Percentiles rank a stretch among this genome's conserved stretches.
Conservation (phyloP, 371 early-diverging fungal genomes). For the Coemansia sp. region DNA sequence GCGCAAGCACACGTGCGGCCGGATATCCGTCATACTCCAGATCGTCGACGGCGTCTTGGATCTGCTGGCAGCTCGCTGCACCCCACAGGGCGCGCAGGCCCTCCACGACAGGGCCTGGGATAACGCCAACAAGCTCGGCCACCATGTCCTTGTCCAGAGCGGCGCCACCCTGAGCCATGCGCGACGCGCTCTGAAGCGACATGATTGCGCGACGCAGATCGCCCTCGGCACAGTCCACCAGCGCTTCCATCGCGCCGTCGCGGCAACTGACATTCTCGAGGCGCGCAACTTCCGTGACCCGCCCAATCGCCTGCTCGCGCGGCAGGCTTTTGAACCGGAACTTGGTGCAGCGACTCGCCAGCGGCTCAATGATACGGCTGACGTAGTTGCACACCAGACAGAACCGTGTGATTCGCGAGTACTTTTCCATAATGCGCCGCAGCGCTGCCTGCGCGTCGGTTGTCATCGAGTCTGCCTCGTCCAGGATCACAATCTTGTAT, state of each 20-base stretch:
- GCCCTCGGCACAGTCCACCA: slow-evolving; percentile 80
- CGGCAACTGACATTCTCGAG: slow-evolving; percentile 65
- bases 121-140: slow-evolving; percentile 82
- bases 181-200: slow-evolving; percentile 82
- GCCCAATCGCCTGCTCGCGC: slow-evolving; percentile 49
- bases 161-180: slow-evolving; percentile 56
- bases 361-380: slow-evolving; percentile 88
- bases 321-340: slow-evolving; percentile 90
- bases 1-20: slow-evolving; percentile 67
- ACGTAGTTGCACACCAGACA: slow-evolving; percentile 98
- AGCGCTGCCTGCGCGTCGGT: slow-evolving; percentile 97
- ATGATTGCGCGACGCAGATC: slow-evolving; percentile 93
- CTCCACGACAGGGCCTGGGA: slow-evolving; percentile 65
- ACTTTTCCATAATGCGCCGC: slow-evolving; percentile 98
- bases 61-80: slow-evolving; percentile 45
- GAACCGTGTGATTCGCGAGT: slow-evolving; percentile 93
- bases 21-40: slow-evolving; percentile 74
- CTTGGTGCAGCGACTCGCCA: slow-evolving; percentile 94
- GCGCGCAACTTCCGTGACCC: slow-evolving; percentile 64
- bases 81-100: slow-evolving; percentile 58
- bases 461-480: slow-evolving; percentile 99
- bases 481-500: slow-evolving; percentile 97
- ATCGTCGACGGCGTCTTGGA: slow-evolving; percentile 56
- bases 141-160: slow-evolving; percentile 61
- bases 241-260: slow-evolving; percentile 61